A percentile compares a stretch with the other conserved stretches of the same genome.
Evolutionary conservation across 805 yeast genomes (phyloP).

Genomic region (Candida lessepsii): DNA sequence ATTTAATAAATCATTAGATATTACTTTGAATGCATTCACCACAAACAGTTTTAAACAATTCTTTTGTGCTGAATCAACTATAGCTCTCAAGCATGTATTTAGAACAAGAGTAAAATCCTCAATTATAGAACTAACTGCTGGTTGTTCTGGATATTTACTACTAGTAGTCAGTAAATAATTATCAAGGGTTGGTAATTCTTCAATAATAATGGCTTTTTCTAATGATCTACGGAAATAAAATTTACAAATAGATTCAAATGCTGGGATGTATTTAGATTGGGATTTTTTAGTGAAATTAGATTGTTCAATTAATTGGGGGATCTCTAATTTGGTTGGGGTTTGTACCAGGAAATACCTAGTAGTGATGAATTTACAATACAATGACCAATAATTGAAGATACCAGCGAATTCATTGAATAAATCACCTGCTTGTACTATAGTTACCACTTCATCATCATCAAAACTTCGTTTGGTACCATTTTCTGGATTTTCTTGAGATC

Average conservation of each 20-base stretch:
- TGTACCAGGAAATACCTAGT: conserved; percentile 50
- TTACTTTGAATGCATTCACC: conserved; percentile 52
- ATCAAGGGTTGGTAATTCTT: conserved; percentile 63
- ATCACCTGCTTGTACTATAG: conserved; percentile 67
- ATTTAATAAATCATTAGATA: conserved; percentile 63
- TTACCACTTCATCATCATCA: conserved; percentile 34
- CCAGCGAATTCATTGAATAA: conserved; percentile 67
- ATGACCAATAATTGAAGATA: conserved; percentile 82
- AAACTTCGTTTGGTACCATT: conserved; percentile 17
- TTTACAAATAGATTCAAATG: conserved; percentile 61
- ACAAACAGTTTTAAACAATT: conserved; percentile 54
- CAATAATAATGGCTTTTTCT: conserved; percentile 77
- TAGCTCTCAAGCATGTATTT: conserved; percentile 62
- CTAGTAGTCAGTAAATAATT: conserved; percentile 27
- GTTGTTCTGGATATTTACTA: conserved; percentile 46
- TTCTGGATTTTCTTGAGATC: conserved; percentile 3
- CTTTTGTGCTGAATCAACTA: conserved; percentile 70
- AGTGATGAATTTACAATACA: conserved; percentile 71
- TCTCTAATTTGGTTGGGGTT: conserved; percentile 17
- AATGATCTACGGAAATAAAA: conserved; percentile 75
- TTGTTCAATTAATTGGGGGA: conserved; percentile 53
- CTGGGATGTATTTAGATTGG: conserved; percentile 50
- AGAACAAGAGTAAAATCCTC: conserved; percentile 81
- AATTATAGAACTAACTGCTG: conserved; percentile 77
- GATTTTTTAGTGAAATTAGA: conserved; percentile 60